Base-by-base conservation (phyloP, 768 basidiomycete species). In the Pleurotus ostreatus region DNA sequence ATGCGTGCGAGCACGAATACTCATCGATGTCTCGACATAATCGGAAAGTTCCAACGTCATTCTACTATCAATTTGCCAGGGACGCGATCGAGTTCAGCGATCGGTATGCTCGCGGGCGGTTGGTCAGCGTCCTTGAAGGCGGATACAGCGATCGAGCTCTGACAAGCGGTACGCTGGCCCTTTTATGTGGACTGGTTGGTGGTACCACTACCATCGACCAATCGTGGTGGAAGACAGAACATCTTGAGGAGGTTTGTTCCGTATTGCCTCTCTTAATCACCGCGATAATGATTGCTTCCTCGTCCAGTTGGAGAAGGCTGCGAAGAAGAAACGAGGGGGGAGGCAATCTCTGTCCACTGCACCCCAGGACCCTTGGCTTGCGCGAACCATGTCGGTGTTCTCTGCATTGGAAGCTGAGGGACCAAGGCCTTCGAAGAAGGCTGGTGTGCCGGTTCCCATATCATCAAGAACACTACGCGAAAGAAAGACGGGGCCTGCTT, bases 101-200 rank as follows among this genome's bases (percentile, higher is more conserved):
- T 23, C 60, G 68, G 45, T 85, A 85, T 59, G 84, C 91, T 0
- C 63, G 68, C 1, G 92, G 94, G 0, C 79, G 84, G 41, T 62
- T 96, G 4, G 77, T 98, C 39, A 94, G 92, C 62, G 90, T 98
- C 0, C 82, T 99, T 1, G 96, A 99, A 71, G 96, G 96, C 1
- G 96, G 95, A 1, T 98, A 98, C 65, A 92, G 91, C 62, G 94
- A 98, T 67, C 80, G 88, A 5, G 94, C 96, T 0, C 74, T 98
- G 55, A 84, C 76, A 5, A 93, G 89, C 59, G 96, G 89, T 0
- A 79, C 86, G 0, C 83, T 94, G 81, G 89, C 93, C 0, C 89
- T 94, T 66, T 68, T 96, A 1, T 72, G 74, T 5, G 95, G 94
- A 3, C 70, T 98, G 18, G 75, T 74, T 1, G 77, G 73, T 45